Evolutionary conservation across 306 rosid species (phyloP).

Genomic region (Cicer bijugum): DNA sequence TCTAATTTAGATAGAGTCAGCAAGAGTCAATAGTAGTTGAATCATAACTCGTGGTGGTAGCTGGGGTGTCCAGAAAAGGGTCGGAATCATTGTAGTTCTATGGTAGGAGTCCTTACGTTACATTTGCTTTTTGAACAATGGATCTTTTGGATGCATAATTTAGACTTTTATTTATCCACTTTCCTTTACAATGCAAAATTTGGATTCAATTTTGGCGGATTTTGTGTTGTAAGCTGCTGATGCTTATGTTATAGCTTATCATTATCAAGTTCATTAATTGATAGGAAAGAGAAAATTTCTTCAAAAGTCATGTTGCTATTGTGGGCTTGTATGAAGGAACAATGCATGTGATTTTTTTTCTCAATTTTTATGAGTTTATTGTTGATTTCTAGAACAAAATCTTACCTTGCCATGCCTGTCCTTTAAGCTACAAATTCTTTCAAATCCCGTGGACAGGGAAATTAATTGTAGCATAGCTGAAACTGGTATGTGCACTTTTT

Average conservation of each 20-base stretch:
- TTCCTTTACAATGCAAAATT: neutral
- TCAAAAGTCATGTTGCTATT: neutral
- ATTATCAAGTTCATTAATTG: neutral
- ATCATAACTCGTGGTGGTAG: too few species aligned
- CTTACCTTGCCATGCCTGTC: neutral
- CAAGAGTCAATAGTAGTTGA: too few species aligned
- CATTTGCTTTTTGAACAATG: neutral
- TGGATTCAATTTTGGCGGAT: neutral
- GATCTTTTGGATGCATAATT: neutral
- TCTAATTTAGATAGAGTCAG: too few species aligned
- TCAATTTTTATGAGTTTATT: neutral
- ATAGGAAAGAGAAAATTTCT: neutral
- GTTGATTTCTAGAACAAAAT: neutral
- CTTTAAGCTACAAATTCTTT: neutral
- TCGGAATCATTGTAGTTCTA: too few species aligned
- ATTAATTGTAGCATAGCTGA: neutral
- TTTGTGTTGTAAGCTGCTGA: neutral
- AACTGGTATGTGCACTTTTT: neutral
- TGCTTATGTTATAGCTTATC: neutral
- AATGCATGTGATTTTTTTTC: neutral
- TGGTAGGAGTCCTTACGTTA: too few species aligned
- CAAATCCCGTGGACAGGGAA: neutral
- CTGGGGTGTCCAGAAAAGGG: too few species aligned
- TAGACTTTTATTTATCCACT: neutral
- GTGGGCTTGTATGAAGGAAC: neutral